Base-by-base conservation (phyloP, 2,329 filamentous ascomycete species). In the Pseudogymnoascus sp. region DNA sequence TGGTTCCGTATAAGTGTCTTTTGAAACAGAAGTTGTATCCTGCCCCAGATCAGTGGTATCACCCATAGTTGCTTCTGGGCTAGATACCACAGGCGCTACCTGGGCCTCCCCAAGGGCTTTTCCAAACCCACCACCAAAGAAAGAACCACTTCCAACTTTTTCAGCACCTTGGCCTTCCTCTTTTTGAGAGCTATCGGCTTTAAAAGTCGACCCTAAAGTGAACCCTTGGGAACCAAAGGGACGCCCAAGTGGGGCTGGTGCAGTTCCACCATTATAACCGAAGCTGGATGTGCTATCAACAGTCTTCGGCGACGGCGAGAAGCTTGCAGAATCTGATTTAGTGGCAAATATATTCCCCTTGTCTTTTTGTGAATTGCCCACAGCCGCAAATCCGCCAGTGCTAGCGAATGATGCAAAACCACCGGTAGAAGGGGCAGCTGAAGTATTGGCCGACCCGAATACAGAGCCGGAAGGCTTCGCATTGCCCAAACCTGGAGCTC, bases 61-160 rank as follows among this genome's bases (percentile, higher is more conserved):
- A 59, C 72, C 69, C 82, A 85, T 85, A 55, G 82, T 79, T 62
- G 81, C 76, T 29, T 85, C 82, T 33, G 69, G 66, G 36, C 61
- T 37, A 58, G 66, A 48, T 18, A 63, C 62, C 8, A 63, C 18
- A 13, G 68, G 69, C 21, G 71, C 64, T 33, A 75, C 69, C 63
- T 78, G 77, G 21, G 74, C 68, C 48, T 82, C 80, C 9, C 76
- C 78, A 29, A 90, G 75, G 12, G 82, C 81, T 62, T 81, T 80
- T 5, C 80, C 78, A 71, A 90, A 89, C 8, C 76, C 80, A 60
- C 76, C 77, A n/a, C 83, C 82, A 69, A 90, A 89, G 66, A 88
- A 78, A 10, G 77, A 76, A n/a, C 74, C 73, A 18, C 72, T 67
- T n/a, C 73, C 72, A 21, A 73, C 71, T 64, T 81, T 82, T 33